Base-by-base conservation (phyloP, 2,329 filamentous ascomycete genomes). In the Pseudogymnoascus sp. region DNA sequence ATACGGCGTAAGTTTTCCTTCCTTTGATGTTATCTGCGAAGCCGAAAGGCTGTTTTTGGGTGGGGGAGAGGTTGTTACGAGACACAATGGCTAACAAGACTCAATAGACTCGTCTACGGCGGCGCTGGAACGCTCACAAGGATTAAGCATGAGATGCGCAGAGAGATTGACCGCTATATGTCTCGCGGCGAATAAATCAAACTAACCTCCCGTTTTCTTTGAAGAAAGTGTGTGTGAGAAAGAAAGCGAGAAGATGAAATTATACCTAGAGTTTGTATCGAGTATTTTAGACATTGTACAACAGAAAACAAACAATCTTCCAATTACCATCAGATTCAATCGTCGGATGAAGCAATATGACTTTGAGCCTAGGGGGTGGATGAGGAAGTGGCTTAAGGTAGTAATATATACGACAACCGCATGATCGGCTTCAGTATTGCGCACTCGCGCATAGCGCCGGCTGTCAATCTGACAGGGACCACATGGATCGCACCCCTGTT, bases 61-160 rank as follows among this genome's bases (percentile, higher is more conserved):
- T 9, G 25, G 25, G 15, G 10, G 18, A 45, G 6, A 25, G 21
- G 10, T 31, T 58, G 10, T 10, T 8, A 10, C 5, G 35, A 31
- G 48, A 58, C 15, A 31, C 5, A 58, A 31, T 31, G 61, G 65
- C 66, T 48, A 9, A 48, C 42, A 29, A 29, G 2, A 3, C 21
- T 9, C 27, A 48, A 64, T 29, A 63, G 78, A 0, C 74, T 87
- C 70, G 81, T 85, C 1, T 88, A 88, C 65, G 83, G 83, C 10
- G 86, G 86, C 10, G 78, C 82, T 1, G 86, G 86, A 15, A 87
- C 84, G 2, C 75, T 87, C 15, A 87, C 85, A 48, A 77, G 83
- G 69, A 85, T 88, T 66, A 88, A 88, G 75, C 74, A 75, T 55
- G 83, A 88, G 77, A 82, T 88, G 78, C 78, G 76, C 69, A 73